Conservation (phyloP, 345 rosid species). For the Alliaria petiolata region DNA sequence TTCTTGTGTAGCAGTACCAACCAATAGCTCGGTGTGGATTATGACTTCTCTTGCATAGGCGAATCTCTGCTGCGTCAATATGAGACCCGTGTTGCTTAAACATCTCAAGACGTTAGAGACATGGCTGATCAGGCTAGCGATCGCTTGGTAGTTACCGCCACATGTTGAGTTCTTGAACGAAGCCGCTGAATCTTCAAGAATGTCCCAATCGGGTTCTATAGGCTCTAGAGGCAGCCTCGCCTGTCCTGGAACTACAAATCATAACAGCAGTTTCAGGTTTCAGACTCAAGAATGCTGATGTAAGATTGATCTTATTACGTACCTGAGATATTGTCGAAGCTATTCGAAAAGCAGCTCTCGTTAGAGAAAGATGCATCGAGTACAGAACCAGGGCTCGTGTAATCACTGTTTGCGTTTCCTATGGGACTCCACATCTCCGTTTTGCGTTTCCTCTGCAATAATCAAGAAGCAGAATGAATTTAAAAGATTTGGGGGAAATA, state of each 20-base stretch:
- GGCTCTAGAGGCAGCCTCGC: slow-evolving; percentile 23
- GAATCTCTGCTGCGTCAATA: slow-evolving; percentile 46
- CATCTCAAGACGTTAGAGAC: slow-evolving; percentile 41
- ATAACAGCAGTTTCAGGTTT: background rate
- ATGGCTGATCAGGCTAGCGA: slow-evolving; percentile 40
- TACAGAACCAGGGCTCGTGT: slow-evolving; percentile 86
- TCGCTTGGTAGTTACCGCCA: slow-evolving; percentile 22
- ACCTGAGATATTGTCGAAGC: slow-evolving; percentile 73
- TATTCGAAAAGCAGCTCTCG: slow-evolving; percentile 75
- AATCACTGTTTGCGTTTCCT: slow-evolving; percentile 42
- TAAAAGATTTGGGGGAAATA: background rate
- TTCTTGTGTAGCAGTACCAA: slow-evolving; percentile 32
- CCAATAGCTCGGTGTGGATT: slow-evolving; percentile 56
- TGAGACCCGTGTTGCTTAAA: slow-evolving; percentile 45
- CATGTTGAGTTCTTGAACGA: slow-evolving; percentile 34
- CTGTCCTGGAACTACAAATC: slow-evolving; percentile 23
- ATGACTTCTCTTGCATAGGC: slow-evolving; percentile 55
- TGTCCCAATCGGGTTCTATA: slow-evolving; percentile 20
- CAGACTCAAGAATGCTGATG: background rate
- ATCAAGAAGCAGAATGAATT: slow-evolving; percentile 5
- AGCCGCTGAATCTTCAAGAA: slow-evolving; percentile 54
- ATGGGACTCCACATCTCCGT: slow-evolving; percentile 22
- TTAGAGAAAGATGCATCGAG: slow-evolving; percentile 85
- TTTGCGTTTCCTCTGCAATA: slow-evolving; percentile 27
- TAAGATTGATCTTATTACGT: background rate